Evolutionary conservation across 177 flowering plant genomes (phyloP), one percentile per base, ranked within the genome.

Genomic region (Vitis hybrid): DNA sequence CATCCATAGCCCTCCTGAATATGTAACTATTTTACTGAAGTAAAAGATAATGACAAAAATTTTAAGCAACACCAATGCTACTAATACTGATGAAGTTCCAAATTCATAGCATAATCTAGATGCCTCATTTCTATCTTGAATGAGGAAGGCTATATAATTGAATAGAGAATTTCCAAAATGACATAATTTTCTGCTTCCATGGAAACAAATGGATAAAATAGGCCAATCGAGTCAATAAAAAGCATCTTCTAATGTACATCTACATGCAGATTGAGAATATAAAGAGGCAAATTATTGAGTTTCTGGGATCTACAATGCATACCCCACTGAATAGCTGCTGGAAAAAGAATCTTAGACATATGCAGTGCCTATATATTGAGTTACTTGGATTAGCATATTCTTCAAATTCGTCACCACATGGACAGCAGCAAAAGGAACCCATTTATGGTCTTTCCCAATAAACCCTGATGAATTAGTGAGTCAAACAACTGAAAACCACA

Each of bases 351-450:
- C 78, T 62, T 32, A 75, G 56, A 74, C 82, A 72, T n/a, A 66
- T 58, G 64, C 76, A 75, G 14, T 75, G 71, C 24, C 78, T 66
- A 52, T 79, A 70, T 1, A 79, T 40, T 13, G 79, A 62, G 55
- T 75, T 75, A 69, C 72, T 66, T 11, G 82, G 73, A 66, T 68
- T 55, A 21, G 78, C 52, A 61, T 72, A 75, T 64, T 79, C 82
- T 21, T 79, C 82, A 30, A 61, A 40, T 15, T 79, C 82, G 24
- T 72, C 79, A n/a, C 60, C 58, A 52, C 82, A 70, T 11, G 74
- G 71, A 64, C 78, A 79, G 79, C 82, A 79, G 72, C 81, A 79
- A 57, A 72, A 40, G 18, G 74, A 57, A 66, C 82, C 79, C 82
- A 79, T 79, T 66, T 57, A 9, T 51, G 40, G 52, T 68, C 62